A percentile compares a stretch with the other conserved stretches of the same genome.
Conservation (phyloP, 169 alveolate genomes). For the Plasmodium coatneyi region DNA sequence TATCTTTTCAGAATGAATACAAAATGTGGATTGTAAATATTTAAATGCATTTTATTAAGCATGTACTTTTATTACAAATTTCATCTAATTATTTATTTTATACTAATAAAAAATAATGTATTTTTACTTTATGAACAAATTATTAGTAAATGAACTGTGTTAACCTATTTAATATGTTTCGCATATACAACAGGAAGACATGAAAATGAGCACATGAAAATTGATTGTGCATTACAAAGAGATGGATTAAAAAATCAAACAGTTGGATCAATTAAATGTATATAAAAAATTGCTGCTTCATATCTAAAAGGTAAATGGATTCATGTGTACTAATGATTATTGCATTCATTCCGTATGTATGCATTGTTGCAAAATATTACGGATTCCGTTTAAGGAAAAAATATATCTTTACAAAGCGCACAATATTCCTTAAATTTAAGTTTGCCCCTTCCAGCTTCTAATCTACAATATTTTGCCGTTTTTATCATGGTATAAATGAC, state of each 20-base stretch:
- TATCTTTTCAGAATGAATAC: neutral
- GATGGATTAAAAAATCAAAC: too few relatives aligned
- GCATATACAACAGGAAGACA: neutral
- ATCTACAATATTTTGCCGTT: neutral
- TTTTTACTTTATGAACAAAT: too few relatives aligned
- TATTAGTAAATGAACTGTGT: neutral
- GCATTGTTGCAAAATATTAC: too few relatives aligned
- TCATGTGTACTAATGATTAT: too few relatives aligned
- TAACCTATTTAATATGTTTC: too few relatives aligned
- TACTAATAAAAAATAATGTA: neutral
- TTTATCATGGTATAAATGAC: neutral
- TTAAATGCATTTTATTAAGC: neutral
- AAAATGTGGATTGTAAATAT: neutral
- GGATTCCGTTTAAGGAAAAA: neutral
- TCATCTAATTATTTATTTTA: too few relatives aligned
- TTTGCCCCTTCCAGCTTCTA: neutral
- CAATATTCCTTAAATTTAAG: neutral
- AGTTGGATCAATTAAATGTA: neutral
- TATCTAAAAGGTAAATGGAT: too few relatives aligned
- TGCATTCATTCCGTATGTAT: neutral
- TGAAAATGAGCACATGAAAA: neutral
- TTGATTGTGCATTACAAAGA: neutral
- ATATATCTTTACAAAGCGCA: neutral
- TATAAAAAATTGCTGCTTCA: neutral
- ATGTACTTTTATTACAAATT: neutral